Base-by-base conservation (phyloP, 2,329 filamentous ascomycete species). In the Trichoderma atrobrunneum region DNA sequence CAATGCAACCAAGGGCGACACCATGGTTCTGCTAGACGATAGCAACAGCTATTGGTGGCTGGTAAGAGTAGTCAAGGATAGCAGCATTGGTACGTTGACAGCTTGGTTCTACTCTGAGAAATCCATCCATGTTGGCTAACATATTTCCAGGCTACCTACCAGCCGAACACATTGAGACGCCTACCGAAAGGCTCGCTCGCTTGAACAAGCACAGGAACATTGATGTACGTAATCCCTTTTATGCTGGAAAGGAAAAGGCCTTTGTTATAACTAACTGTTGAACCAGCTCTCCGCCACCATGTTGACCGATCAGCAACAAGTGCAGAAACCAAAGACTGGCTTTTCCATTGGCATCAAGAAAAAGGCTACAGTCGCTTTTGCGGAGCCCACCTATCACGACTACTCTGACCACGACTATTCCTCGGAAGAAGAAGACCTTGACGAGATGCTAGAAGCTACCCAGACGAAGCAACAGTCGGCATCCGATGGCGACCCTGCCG, bases 1-100 rank as follows among this genome's bases (percentile, higher is more conserved):
- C 74, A 99, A 98, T 85, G 96, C 96, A 72, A 97, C 94, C 39
- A 99, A 99, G 83, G 96, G 96, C 66, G 96, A 99, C 79, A 98
- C 95, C 16, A 99, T 99, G 96, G 95, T 98, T 69, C 86, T 99
- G 75, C 88, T 99, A 26, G 96, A 99, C 79, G 96, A 99, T 78
- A 98, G 94, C 84, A 99, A 99, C 84, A 98, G 95, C 83, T 99
- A 99, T 82, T 99, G 96, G 96, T 99, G 96, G 96, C 89, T 99
- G 73, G 96, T 99, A 16, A 89, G 95, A 75, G 93, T 99, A 60
- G 95, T 98, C 68, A 98, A 98, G 82, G 96, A 99, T 82, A 97
- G 93, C 81, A 98, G 94, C 80, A 99, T 99, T 81, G 89, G 88
- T 90, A 81, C 72, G 84, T 77, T 51, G 36, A 28, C 21, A 5